Evolutionary conservation across 805 yeast genomes (phyloP).

Genomic region (Saccharomycopsis fermentans): DNA sequence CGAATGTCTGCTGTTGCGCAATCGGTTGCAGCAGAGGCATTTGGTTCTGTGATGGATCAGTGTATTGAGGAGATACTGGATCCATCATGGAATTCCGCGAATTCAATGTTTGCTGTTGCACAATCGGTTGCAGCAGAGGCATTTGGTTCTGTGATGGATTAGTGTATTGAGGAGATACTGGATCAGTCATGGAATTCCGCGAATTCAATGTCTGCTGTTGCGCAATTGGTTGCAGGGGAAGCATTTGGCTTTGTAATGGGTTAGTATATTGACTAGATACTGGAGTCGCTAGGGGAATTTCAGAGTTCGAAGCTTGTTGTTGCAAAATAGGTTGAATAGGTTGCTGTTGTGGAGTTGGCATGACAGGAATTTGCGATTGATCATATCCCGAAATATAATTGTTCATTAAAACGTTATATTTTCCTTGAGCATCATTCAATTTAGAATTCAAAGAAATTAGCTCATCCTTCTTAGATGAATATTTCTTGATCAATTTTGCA

Average conservation of each 20-base stretch:
- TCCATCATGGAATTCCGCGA: not conserved
- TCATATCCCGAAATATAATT: constrained; percentile 26
- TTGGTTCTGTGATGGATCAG: too few relatives aligned
- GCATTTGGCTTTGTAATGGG: too few relatives aligned
- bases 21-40: not conserved
- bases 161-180: not conserved
- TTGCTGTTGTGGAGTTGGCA: constrained; percentile 25
- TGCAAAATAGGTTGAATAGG: constrained; percentile 2
- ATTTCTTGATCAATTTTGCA: constrained; percentile 66
- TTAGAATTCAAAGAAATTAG: constrained; percentile 60
- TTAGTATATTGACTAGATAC: not conserved
- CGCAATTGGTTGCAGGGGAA: not conserved
- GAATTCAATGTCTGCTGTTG: constrained; percentile 12
- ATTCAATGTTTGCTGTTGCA: constrained; percentile 12
- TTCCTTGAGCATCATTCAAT: constrained; percentile 54
- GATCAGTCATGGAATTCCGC: not conserved
- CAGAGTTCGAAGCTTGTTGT: constrained; percentile 11
- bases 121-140: not conserved
- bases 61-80: not conserved
- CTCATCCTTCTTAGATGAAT: constrained; percentile 69
- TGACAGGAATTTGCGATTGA: constrained; percentile 25
- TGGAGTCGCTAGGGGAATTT: not conserved
- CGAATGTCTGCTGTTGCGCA: too few relatives aligned
- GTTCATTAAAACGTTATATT: constrained; percentile 63
- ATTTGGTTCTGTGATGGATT: too few relatives aligned